Conservation (phyloP, 1,284 basidiomycete genomes). For the Filobasidium uniguttulatum region DNA sequence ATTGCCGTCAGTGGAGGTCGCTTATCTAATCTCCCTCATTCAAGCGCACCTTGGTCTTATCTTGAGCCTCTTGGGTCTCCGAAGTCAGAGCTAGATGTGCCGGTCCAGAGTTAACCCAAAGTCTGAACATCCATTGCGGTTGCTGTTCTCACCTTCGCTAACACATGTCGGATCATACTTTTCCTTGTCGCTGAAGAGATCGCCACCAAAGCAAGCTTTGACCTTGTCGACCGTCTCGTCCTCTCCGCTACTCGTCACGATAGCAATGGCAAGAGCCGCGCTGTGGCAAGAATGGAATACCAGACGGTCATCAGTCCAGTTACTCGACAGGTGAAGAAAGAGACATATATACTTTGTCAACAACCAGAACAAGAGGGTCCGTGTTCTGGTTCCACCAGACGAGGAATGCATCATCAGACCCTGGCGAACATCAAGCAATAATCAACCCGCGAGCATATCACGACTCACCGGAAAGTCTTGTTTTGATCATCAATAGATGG, state of each 20-base stretch:
- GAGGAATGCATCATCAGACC: neutral
- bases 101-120: no score
- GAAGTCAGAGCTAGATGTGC: constrained; percentile 20
- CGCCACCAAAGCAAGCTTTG: constrained; percentile 20
- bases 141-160: no score
- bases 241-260: constrained; percentile 71
- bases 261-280: constrained; percentile 61
- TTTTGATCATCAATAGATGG: constrained; percentile 60
- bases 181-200: constrained; percentile 15
- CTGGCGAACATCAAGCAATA: neutral
- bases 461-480: constrained; percentile 55
- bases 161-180: constrained; percentile 23
- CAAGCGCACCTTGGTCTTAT: constrained; percentile 37
- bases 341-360: constrained; percentile 35
- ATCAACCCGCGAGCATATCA: neutral
- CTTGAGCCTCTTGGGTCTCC: constrained; percentile 33
- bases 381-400: constrained; percentile 43
- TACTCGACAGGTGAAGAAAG: neutral
- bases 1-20: neutral
- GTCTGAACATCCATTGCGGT: no score
- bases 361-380: constrained; percentile 75
- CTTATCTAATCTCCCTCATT: constrained; percentile 1
- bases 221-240: constrained; percentile 36
- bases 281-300: no score
- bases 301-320: neutral